Evolutionary conservation across 164 flowering plant genomes (phyloP), one percentile per base, ranked within the genome.

Genomic region (Nymphaea thermarum): DNA sequence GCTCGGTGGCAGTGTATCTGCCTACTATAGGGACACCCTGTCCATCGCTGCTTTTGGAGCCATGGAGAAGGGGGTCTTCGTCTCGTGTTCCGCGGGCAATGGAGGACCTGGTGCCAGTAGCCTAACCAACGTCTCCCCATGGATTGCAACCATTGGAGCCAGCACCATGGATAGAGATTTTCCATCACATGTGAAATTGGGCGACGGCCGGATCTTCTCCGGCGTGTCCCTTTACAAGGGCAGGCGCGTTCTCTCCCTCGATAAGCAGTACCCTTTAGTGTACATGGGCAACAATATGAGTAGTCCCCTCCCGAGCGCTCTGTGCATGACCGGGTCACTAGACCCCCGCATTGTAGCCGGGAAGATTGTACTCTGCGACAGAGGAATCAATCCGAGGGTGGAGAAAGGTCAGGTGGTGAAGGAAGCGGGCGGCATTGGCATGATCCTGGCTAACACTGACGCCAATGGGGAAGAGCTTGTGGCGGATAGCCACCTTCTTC

Each of bases 121-220:
- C 0, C 65, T 91, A 0, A 84, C 93, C 3, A 91, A 91, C 65
- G 81, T 80, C 4, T 94, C 96, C 6, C 97, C 97, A 0, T 93
- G 98, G 98, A 81, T 89, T 53, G 76, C 82, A 82, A 89, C 97
- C 11, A 93, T 93, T 3, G 98, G 96, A 0, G 97, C 98, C 10
- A 91, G 97, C 2, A 91, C 97, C 0, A 47, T 93, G 2, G 98
- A 93, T 69, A 79, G 98, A 11, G 87, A 89, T 68, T 93, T 93
- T 69, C 97, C 98, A 5, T 94, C 96, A 16, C 82, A 41, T 44
- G 89, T 80, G 0, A 3, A 41, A 0, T 73, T 93, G 4, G 97
- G 96, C 0, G 74, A 82, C 66, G 76, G 79, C 2, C 67, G 70
- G 11, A 71, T 73, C 14, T 74, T 72, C 74, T 65, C 78, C 2